Evolutionary conservation across 768 basidiomycete genomes (phyloP), one percentile per base, ranked within the genome.

Genomic region (Podaxis rugospora): DNA sequence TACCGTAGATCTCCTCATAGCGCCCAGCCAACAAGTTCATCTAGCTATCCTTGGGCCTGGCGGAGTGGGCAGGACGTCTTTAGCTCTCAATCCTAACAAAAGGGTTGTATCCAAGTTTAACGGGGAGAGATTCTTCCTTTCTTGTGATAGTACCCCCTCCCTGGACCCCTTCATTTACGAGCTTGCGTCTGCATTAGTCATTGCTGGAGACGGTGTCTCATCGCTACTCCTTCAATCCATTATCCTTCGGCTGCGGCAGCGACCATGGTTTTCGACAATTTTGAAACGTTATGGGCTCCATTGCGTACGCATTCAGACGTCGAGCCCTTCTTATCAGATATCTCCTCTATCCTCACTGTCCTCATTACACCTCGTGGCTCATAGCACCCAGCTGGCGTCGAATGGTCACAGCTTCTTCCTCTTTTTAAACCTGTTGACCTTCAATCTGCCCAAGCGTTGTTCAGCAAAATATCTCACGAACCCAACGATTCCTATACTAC

Each of bases 271-370:
- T 57, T 75, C 6, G 74, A 75, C 55, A 75, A 75, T 53, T 69
- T 75, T 7, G 74, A 75, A 61, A 73, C 72, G 1, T 66, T 69
- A 0, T 75, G 72, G 73, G 71, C 73, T 42, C 59, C 67, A 2
- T 60, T 65, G n/a, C 54, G 63, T 5, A 67, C 63, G 18, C 67
- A 69, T 7, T 59, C 67, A 2, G 67, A 65, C 1, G 61, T 72
- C 1, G 74, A 75, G 62, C 32, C 32, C 2, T 51, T 73, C 5
- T 62, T 75, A 5, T 49, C 55, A 13, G 64, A 70, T 16, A 59
- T 73, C 1, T 65, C 66, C 4, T 59, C 65, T 3, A 60, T 72
- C 23, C 11, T 36, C 0, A 66, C 62, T 11, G 54, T 70, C 35
- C 58, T 75, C 28, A 42, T 75, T 7, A 75, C 73, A 0, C 66